These are phyloP conservation scores for Claviceps digitariae DNA, from an alignment of 2,329 filamentous ascomycete genomes.

Conservation along the genomic window DNA sequence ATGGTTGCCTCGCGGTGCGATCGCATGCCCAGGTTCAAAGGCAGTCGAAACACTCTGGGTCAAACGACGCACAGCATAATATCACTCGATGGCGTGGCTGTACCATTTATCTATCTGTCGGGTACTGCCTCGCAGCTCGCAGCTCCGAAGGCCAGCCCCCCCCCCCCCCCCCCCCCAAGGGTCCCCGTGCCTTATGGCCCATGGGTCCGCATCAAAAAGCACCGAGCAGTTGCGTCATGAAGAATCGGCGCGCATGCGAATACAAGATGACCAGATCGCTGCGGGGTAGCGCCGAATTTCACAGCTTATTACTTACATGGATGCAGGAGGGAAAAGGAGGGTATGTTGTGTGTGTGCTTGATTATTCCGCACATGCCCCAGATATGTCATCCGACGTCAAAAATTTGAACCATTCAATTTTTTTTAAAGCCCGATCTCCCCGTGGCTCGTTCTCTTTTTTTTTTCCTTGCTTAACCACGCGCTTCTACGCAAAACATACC, in stretches of 20 bases:
- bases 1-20: slow-evolving; percentile 1
- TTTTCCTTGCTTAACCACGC: not conserved
- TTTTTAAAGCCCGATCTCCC: not conserved
- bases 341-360: not conserved
- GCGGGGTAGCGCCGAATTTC: slow-evolving; percentile 1
- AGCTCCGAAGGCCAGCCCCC: not conserved
- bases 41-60: slow-evolving; percentile 1
- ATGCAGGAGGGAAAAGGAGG: not conserved
- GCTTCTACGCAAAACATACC: not conserved
- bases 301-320: not conserved
- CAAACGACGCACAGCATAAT: not conserved
- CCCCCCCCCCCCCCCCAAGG: not conserved
- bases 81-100: not conserved
- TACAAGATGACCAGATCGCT: not conserved
- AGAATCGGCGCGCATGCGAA: not conserved
- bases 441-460: not conserved
- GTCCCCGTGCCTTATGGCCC: not conserved
- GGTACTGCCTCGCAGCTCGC: not conserved
- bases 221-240: slow-evolving; percentile 4
- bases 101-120: not conserved
- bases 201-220: not conserved
- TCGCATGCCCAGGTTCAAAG: not conserved
- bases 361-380: slow-evolving; percentile 3
- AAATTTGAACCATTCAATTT: not conserved
- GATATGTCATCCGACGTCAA: slow-evolving; percentile 1